A percentile compares a stretch with the other conserved stretches of the same genome.
These are phyloP conservation scores for Chaetoscypha palmicola DNA, from an alignment of 2,329 filamentous ascomycete species.

Conservation along the genomic window DNA sequence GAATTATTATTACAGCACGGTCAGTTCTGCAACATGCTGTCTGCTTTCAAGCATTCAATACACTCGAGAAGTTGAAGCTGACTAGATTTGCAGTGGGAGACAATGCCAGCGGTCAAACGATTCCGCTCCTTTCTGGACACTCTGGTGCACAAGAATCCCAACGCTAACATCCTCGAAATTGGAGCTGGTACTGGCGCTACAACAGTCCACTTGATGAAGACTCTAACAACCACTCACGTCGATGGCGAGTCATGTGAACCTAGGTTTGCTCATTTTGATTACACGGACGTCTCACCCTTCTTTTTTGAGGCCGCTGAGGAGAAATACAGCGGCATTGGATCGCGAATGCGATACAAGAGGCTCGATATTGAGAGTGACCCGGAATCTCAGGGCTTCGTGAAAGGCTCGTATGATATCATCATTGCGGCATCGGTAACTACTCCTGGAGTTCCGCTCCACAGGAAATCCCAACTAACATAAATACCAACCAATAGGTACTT, in stretches of 20 bases:
- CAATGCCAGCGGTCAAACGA: not conserved
- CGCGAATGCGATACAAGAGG: not conserved
- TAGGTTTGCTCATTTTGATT: constrained; percentile 3
- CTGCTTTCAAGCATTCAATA: no score
- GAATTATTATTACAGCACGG: no score
- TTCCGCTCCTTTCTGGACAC: not conserved
- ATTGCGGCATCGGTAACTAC: no score
- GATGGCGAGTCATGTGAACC: no score
- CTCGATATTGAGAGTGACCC: constrained; percentile 5
- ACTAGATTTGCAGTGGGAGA: not conserved
- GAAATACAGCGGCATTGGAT: not conserved
- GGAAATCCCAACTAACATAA: no score
- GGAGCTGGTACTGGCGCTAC: constrained; percentile 5
- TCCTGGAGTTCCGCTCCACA: no score
- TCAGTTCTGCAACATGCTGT: no score
- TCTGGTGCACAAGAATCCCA: constrained; percentile 17
- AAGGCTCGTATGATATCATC: constrained; percentile 24
- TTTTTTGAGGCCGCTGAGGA: constrained; percentile 1
- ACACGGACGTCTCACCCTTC: not conserved
- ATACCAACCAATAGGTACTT: no score
- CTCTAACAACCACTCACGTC: not conserved
- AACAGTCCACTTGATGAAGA: not conserved
- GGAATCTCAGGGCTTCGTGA: constrained; percentile 30
- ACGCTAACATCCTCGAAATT: constrained; percentile 20
- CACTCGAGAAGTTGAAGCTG: not conserved